Evolutionary conservation across 176 grass and related monocot species (phyloP), one percentile per base, ranked within the genome.

Genomic region (Oryza longistaminata): DNA sequence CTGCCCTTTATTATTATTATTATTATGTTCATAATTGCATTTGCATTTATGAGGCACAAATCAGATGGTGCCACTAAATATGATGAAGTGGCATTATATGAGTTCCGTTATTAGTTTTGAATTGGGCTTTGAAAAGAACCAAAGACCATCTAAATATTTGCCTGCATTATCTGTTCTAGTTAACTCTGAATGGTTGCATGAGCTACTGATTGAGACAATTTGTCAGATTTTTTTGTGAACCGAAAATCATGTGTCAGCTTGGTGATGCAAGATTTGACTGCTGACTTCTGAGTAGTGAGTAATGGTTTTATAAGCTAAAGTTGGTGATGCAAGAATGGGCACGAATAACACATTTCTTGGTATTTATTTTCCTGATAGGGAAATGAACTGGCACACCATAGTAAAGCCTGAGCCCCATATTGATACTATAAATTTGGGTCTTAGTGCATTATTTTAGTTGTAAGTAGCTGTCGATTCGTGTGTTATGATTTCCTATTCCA

Each of bases 151-250:
- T 33, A 60, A 50, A 48, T 74, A 74, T 16, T 74, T 27, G 24
- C 33, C 45, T 64, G 8, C 3, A 37, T 78, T 62, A 21, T 61
- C 58, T 78, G 37, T 7, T 34, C 70, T 15, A 1, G 5, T 81
- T 31, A 43, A 27, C 21, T 80, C 35, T 34, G 11, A 55, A 81
- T 75, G 4, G 64, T 31, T 75, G 33, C n/a, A 61, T 34, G 13
- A 55, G 64, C 24, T 78, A 71, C 24, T 66, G 45, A 84, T 33
- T 21, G 29, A 66, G 61, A 61, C 58, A 17, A 22, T 58, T 87
- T 74, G 60, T 9, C 50, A 67, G 19, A n/a, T 46, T 60, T 52
- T 64, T 66, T 64, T 55, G 37, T 77, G 55, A 7, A 21, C 16
- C 16, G 44, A 26, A 44, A 62, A 66, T 50, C 13, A 14, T 37